Base-by-base conservation (phyloP, 768 basidiomycete genomes). In the Trametes cinnabarina region DNA sequence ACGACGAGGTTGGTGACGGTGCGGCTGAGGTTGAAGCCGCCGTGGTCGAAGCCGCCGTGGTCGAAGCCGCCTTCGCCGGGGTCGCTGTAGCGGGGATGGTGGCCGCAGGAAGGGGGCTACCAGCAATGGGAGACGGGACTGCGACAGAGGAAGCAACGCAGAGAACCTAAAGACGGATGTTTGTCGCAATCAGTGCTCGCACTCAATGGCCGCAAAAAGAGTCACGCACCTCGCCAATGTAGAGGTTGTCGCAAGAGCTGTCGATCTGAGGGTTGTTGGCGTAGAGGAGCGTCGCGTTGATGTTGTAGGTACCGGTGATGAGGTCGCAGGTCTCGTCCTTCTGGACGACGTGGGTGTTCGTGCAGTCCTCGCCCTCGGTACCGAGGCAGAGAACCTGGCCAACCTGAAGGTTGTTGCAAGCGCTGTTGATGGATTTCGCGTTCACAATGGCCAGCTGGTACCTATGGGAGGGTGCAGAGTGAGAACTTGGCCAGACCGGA, bases 211-310 rank as follows among this genome's bases (percentile, higher is more conserved):
- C 19, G 19, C 17, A 2, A 10, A 26, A 46, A 40, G 41, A 14
- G 44, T 2, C 17, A 75, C 79, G 54, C 48, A 90, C 90, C 82
- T 91, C 86, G 66, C 85, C 88, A 56, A 87, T 67, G 72, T 90
- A 90, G 69, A 92, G 75, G 76, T 91, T 91, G 63, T 63, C 72
- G 71, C 84, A 88, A 0, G 68, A 73, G 0, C 44, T 2, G 64
- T 82, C 61, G 63, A 92, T 77, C 71, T 90, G 85, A 19, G 88
- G 90, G 81, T 93, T 93, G 82, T 92, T 91, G 57, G 62, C 15
- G 67, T 69, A 75, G 28, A 93, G 75, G 4, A 83, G 76, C 35
- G 82, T 82, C 23, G 64, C 55, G 76, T 85, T 81, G 70, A 88
- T 65, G 34, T 74, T 71, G 64, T 72, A 63, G 1, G 50, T 62